Conservation (phyloP, 495 filamentous ascomycete species). For the Penicillium fimorum region DNA sequence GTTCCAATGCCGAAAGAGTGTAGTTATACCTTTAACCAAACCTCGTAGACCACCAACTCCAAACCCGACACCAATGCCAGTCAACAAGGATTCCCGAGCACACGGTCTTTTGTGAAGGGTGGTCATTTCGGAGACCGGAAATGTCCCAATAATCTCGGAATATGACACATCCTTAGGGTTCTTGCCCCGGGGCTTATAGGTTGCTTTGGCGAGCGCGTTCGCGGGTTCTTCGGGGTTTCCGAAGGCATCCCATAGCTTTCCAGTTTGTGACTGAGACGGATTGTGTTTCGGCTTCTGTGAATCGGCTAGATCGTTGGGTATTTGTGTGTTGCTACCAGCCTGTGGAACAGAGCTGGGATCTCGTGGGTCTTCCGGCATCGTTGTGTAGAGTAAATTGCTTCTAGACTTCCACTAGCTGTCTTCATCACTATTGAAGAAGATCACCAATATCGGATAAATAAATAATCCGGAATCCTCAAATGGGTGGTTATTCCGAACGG, state of each 20-base stretch:
- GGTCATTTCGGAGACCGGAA: conserved; percentile 67
- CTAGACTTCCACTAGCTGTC: conserved; percentile 1
- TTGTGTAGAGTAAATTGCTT: conserved; percentile 14
- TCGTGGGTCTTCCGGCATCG: conserved; percentile 58
- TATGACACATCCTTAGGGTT: conserved; percentile 49
- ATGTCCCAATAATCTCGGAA: conserved; percentile 61
- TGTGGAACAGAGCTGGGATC: conserved; percentile 24
- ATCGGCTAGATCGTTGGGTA: conserved; percentile 21
- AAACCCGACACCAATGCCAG: conserved; percentile 76
- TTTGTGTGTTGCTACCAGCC: conserved; percentile 20
- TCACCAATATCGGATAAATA: conserved; percentile 19
- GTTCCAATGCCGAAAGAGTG: background rate
- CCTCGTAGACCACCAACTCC: conserved; percentile 68
- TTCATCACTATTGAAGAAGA: conserved; percentile 4
- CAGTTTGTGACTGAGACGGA: conserved; percentile 45
- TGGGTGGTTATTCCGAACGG: conserved; percentile 34
- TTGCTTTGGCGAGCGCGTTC: conserved; percentile 48
- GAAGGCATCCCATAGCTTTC: conserved; percentile 53
- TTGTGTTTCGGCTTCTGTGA: conserved; percentile 42
- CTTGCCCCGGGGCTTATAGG: conserved; percentile 49
- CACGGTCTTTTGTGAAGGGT: conserved; percentile 79
- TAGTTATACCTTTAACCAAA: conserved; percentile 66
- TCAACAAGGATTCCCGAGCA: conserved; percentile 74
- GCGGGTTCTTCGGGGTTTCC: conserved; percentile 48
- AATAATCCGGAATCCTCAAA: conserved; percentile 19